A percentile compares a stretch with the other conserved stretches of the same genome.
phyloP scores from a whole-genome alignment of 2,329 filamentous ascomycete species.

The Nectriaceae sp. region DNA sequence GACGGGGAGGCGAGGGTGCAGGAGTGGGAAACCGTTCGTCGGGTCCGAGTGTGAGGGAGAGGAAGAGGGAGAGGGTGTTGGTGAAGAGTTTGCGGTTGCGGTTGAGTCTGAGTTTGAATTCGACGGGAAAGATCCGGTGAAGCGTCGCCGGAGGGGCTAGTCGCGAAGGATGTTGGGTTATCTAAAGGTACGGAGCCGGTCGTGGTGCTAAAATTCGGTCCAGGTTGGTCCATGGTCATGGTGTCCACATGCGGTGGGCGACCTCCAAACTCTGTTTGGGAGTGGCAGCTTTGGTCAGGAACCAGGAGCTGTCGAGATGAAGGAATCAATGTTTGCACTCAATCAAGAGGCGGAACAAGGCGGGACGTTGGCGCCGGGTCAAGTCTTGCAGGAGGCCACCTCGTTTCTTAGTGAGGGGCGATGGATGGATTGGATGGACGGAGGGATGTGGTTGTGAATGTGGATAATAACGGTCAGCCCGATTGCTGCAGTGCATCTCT shows the following conservation, averaged over 20 bases:
- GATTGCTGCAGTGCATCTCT: too few species aligned
- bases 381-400: not conserved
- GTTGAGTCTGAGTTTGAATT: constrained; percentile 12
- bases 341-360: too few species aligned
- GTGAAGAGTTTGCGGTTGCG: not conserved
- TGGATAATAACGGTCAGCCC: not conserved
- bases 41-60: constrained; percentile 16
- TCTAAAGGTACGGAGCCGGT: constrained; percentile 24
- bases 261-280: not conserved
- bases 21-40: constrained; percentile 26
- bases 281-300: not conserved
- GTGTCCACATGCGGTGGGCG: constrained; percentile 13
- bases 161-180: constrained; percentile 19
- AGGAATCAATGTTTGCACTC: not conserved
- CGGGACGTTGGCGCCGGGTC: not conserved
- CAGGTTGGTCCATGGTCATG: constrained; percentile 20
- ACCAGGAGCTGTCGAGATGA: not conserved
- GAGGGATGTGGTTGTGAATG: not conserved
- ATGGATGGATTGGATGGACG: not conserved
- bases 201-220: constrained; percentile 24
- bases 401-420: not conserved
- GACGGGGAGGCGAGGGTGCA: constrained; percentile 37
- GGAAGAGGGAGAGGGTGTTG: not conserved
- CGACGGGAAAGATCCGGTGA: constrained; percentile 16
- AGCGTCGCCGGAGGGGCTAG: constrained; percentile 29